Evolutionary conservation across 2,329 filamentous ascomycete genomes (phyloP).

Genomic region (Penicillium paneum): DNA sequence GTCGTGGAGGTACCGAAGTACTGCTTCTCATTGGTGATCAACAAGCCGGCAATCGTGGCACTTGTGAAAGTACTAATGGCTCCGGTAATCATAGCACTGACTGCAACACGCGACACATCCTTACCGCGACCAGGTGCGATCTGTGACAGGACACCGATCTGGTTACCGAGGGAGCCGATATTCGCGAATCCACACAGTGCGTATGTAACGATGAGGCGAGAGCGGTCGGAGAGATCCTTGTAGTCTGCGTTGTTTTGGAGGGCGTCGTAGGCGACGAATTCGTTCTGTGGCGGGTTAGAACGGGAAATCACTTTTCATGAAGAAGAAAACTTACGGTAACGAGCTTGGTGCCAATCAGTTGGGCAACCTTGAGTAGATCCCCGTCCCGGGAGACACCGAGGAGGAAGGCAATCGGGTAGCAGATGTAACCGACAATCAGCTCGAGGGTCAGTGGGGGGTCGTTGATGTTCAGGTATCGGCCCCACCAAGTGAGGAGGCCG

Average conservation of each 20-base stretch:
- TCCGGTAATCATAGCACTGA: constrained; percentile 75
- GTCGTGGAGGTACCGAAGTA: constrained; percentile 11
- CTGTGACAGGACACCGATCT: constrained; percentile 83
- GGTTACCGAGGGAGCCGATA: constrained; percentile 80
- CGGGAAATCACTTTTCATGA: background rate
- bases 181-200: constrained; percentile 80
- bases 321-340: constrained; percentile 56
- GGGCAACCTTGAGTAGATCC: constrained; percentile 66
- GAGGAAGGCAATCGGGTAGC: constrained; percentile 77
- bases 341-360: constrained; percentile 80
- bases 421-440: constrained; percentile 71
- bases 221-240: constrained; percentile 62
- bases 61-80: constrained; percentile 75
- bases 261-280: constrained; percentile 68
- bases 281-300: constrained; percentile 54
- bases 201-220: constrained; percentile 79
- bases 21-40: constrained; percentile 56
- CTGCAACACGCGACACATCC: constrained; percentile 70
- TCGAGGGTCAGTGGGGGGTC: constrained; percentile 69
- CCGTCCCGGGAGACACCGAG: constrained; percentile 67
- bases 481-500: constrained; percentile 79
- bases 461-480: constrained; percentile 70
- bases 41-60: constrained; percentile 72
- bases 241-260: constrained; percentile 56
- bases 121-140: constrained; percentile 70